phyloP scores from a whole-genome alignment of 2,329 filamentous ascomycete species.

The Colletotrichum sublineola region DNA sequence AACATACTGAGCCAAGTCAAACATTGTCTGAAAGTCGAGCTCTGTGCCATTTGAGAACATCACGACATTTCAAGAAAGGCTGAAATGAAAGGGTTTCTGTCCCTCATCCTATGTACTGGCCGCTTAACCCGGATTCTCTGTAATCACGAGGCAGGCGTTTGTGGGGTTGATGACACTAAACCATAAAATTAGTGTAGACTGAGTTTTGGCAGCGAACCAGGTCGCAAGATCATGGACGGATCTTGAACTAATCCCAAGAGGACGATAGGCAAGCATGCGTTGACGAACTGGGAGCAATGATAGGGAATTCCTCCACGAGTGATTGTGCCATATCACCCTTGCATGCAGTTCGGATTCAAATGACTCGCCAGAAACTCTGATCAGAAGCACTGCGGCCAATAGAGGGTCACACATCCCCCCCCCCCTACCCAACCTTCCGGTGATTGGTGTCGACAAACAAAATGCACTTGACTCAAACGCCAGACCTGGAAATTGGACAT shows the following conservation, averaged over 20 bases:
- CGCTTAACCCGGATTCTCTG: background rate
- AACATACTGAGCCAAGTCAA: background rate
- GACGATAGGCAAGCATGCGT: background rate
- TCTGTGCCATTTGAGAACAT: background rate
- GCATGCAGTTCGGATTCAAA: background rate
- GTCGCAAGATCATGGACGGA: fast-evolving
- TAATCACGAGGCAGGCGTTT: background rate
- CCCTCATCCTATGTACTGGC: background rate
- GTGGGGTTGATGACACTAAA: background rate
- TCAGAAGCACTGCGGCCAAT: background rate
- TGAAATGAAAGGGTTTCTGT: background rate
- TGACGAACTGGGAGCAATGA: background rate
- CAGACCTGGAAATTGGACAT: background rate
- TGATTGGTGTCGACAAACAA: background rate
- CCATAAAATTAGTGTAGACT: background rate
- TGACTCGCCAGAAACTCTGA: background rate
- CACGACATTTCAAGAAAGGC: too few relatives aligned
- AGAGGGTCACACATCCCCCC: background rate
- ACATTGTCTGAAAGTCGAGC: too few relatives aligned
- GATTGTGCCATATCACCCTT: background rate
- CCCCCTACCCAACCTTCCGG: constrained; percentile 1
- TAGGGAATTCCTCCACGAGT: background rate
- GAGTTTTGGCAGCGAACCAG: background rate
- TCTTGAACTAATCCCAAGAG: background rate
- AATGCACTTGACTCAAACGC: background rate